Conservation (phyloP, 1,139 yeast species). For the Blastobotrys indianensis region DNA sequence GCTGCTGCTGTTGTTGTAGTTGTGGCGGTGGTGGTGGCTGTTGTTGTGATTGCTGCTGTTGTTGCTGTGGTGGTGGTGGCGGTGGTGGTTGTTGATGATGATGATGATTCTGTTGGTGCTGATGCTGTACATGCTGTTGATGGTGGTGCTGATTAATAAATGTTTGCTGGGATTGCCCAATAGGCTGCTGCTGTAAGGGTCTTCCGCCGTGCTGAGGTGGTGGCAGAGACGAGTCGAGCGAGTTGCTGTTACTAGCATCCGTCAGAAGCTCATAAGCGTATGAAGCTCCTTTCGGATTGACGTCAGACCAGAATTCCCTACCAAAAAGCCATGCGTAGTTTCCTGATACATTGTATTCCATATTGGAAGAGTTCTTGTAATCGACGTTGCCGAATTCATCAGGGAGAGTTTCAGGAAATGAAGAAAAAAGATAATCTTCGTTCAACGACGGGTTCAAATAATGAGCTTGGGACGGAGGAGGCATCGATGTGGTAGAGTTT, state of each 20-base stretch:
- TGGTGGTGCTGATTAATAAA: neutral
- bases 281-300: slow-evolving; percentile 12
- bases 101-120: slow-evolving; percentile 1
- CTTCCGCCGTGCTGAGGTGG: too few species aligned
- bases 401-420: slow-evolving; percentile 13
- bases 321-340: slow-evolving; percentile 26
- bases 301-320: slow-evolving; percentile 19
- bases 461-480: too few species aligned
- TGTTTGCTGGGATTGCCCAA: neutral
- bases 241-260: slow-evolving; percentile 5
- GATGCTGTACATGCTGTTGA: slow-evolving; percentile 1
- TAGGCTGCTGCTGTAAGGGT: neutral
- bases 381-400: slow-evolving; percentile 15
- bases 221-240: neutral
- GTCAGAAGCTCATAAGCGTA: slow-evolving; percentile 14
- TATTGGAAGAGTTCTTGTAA: slow-evolving; percentile 10
- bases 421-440: slow-evolving; percentile 11
- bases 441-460: neutral
- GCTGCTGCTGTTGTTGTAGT: neutral
- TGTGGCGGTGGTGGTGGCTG: neutral
- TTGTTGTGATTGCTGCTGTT: neutral
- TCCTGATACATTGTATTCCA: slow-evolving; percentile 22
- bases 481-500: too few species aligned
- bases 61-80: neutral
- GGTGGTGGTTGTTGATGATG: neutral